Conservation (phyloP, 2,329 filamentous ascomycete species). For the Tolypocladium guangdongense region DNA sequence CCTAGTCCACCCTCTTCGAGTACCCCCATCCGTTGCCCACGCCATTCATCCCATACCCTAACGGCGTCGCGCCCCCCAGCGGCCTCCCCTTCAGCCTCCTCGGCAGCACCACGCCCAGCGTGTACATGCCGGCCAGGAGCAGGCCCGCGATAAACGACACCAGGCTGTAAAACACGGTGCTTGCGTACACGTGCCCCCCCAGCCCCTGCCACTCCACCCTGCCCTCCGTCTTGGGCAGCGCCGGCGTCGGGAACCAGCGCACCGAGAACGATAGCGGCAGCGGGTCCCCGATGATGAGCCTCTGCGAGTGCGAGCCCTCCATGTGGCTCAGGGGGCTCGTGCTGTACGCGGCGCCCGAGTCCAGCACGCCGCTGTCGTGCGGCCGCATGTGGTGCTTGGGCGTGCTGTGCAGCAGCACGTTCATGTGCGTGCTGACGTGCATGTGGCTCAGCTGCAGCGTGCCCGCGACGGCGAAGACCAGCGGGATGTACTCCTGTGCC, state of each 20-base stretch:
- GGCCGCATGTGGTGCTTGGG: conserved; percentile 51
- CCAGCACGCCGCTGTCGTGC: conserved; percentile 66
- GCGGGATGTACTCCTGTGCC: conserved; percentile 59
- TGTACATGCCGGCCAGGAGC: conserved; percentile 45
- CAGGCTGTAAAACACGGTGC: conserved; percentile 51
- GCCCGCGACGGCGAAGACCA: conserved; percentile 81
- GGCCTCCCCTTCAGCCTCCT: conserved; percentile 36
- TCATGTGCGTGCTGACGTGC: conserved; percentile 82
- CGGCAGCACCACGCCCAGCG: conserved; percentile 49
- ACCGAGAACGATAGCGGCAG: conserved; percentile 71
- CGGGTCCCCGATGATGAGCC: conserved; percentile 78
- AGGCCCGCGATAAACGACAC: conserved; percentile 47
- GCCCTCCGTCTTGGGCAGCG: conserved; percentile 56
- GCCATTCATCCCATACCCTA: conserved; percentile 41
- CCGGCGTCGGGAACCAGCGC: conserved; percentile 73
- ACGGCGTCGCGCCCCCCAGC: conserved; percentile 45
- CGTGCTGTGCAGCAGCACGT: conserved; percentile 69
- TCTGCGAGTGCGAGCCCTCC: conserved; percentile 40
- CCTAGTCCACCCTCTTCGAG: conserved; percentile 30
- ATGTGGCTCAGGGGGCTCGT: conserved; percentile 59
- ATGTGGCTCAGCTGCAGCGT: conserved; percentile 82
- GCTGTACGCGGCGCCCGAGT: conserved; percentile 80
- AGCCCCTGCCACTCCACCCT: conserved; percentile 54
- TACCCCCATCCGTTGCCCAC: conserved; percentile 51
- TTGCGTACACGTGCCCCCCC: conserved; percentile 52